Evolutionary conservation across 129 eudicot genomes (phyloP), one percentile per base, ranked within the genome.

Genomic region (Solidago caesia): DNA sequence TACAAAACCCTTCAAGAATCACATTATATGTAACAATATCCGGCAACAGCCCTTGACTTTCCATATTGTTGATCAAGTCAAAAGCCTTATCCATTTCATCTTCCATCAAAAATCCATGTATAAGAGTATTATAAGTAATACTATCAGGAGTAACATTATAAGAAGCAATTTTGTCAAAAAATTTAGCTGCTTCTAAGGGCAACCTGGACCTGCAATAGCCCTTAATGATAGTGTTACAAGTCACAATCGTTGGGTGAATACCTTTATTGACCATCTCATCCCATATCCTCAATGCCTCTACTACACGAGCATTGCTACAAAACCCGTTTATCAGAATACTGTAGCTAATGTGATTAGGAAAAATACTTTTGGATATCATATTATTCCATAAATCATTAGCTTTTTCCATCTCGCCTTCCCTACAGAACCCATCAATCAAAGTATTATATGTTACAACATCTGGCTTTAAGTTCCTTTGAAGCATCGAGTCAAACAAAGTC

Each of bases 361-460:
- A 61, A 48, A 86, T 79, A 10, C 42, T 71, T 75, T 82, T 75
- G 8, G 78, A 68, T 64, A 84, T 71, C 97, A 89, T 89, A 78
- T 80, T 85, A 41, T 63, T 69, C 83, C 83, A 80, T 56, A 89
- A 68, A 25, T 78, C 87, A n/a, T 77, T 67, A 58, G 93, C 93
- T 49, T 77, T 82, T 76, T 82, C 96, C 91, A 89, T 82, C 48
- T 89, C 87, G 73, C 96, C 97, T 29, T 75, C 91, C 67, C 72
- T 92, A 78, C 96, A 85, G 56, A 89, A 92, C 15, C 96, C 97
- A 77, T 85, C 93, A 39, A 92, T 82, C 84, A 92, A 72, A 26
- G 87, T 82, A 64, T 92, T 92, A 72, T 87, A 89, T 13, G 96
- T 89, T 39, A 92, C 89, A 21, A 89, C 83, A 76, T 92, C 97